Evolutionary conservation across 768 basidiomycete species (phyloP).

Genomic region (Pisolithus microcarpus): DNA sequence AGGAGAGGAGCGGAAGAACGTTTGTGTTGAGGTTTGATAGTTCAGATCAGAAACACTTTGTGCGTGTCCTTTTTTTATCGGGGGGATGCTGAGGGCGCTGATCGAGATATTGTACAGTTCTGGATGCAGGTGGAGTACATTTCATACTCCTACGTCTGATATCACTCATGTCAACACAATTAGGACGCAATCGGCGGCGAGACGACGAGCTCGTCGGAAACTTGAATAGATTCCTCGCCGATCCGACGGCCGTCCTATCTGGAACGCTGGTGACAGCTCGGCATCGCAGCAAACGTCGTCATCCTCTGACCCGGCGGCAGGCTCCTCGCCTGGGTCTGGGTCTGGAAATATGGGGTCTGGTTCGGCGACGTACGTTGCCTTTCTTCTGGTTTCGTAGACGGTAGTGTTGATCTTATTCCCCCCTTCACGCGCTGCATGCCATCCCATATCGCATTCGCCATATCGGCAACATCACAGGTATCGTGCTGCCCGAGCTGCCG

Average conservation of each 20-base stretch:
- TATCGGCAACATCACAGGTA: too few species aligned
- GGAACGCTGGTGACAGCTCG: conserved; percentile 36
- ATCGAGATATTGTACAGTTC: conserved; percentile 42
- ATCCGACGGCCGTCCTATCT: conserved; percentile 58
- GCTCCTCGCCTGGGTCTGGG: conserved; percentile 22
- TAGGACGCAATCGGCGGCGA: conserved; percentile 61
- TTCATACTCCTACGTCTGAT: conserved; percentile 1
- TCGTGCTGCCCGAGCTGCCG: conserved; percentile 2
- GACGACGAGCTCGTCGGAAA: conserved; percentile 71
- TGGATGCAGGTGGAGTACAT: conserved; percentile 67
- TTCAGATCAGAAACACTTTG: conserved; percentile 85
- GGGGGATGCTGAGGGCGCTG: conserved; percentile 1
- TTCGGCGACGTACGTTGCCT: conserved; percentile 18
- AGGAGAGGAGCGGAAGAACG: conserved; percentile 59
- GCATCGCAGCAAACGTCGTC: conserved; percentile 45
- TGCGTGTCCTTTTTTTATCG: conserved; percentile 34
- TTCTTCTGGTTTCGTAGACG: too few species aligned
- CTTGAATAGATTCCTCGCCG: conserved; percentile 61
- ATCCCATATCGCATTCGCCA: conserved; percentile 3
- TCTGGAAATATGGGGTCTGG: conserved; percentile 23
- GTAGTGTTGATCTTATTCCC: background rate
- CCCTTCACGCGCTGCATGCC: background rate
- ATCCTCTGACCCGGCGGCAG: conserved; percentile 13
- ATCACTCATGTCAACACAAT: background rate
- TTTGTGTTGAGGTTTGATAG: conserved; percentile 90